phyloP scores from a whole-genome alignment of 331 rosid species.

The Stylosanthes scabra region DNA sequence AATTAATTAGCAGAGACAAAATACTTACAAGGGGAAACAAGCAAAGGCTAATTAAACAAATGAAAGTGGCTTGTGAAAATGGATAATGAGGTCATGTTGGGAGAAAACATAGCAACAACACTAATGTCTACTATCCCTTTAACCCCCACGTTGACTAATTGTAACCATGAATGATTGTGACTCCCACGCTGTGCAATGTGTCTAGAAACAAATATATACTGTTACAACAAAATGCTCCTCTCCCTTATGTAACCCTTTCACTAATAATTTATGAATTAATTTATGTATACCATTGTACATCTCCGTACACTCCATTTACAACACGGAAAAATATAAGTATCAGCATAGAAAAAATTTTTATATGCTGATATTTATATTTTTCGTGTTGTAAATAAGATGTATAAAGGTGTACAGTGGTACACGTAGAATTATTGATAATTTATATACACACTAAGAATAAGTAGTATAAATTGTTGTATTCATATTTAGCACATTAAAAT shows the following conservation, averaged over 20 bases:
- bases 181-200: conserved; percentile 10
- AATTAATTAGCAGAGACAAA: conserved; percentile 8
- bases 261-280: not conserved
- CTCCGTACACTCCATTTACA: no score
- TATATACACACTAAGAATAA: no score
- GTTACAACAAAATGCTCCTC: conserved; percentile 7
- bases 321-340: no score
- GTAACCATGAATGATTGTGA: conserved; percentile 22
- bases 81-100: conserved; percentile 50
- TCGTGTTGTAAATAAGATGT: no score
- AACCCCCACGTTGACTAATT: conserved; percentile 48
- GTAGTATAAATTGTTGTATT: not conserved
- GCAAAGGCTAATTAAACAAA: not conserved
- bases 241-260: not conserved
- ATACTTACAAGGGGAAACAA: not conserved
- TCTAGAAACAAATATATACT: conserved; percentile 34
- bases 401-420: no score
- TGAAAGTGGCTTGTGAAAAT: conserved; percentile 41
- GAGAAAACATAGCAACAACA: conserved; percentile 34
- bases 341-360: no score
- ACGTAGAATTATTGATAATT: no score
- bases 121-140: conserved; percentile 36
- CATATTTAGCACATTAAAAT: not conserved
- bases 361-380: no score
- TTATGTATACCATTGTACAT: no score